Conservation (phyloP, 2,329 filamentous ascomycete genomes). For the Beauveria pseudobassiana region DNA sequence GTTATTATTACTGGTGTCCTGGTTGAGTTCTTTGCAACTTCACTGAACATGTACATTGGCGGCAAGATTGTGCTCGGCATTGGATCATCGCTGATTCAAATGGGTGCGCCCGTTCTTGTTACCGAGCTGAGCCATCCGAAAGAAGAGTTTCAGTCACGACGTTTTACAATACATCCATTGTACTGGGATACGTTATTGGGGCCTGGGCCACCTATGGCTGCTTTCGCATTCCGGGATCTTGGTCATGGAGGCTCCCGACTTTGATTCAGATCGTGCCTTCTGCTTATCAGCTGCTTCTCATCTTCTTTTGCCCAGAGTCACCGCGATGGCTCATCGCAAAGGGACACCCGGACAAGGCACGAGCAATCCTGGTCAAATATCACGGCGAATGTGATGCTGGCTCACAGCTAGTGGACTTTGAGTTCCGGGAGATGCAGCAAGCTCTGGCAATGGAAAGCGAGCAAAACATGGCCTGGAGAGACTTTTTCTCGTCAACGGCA, state of each 20-base stretch:
- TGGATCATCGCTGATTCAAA: constrained; percentile 30
- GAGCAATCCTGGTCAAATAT: constrained; percentile 42
- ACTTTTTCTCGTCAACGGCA: constrained; percentile 30
- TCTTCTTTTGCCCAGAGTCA: constrained; percentile 49
- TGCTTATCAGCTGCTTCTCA: constrained; percentile 32
- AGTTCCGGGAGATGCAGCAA: constrained; percentile 42
- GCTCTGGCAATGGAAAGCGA: constrained; percentile 35
- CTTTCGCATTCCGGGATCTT: constrained; percentile 22
- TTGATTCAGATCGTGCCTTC: constrained; percentile 43
- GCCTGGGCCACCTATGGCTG: constrained; percentile 30
- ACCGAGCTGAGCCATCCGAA: constrained; percentile 35
- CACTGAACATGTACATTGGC: constrained; percentile 30
- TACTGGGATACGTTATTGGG: constrained; percentile 29
- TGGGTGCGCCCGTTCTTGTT: constrained; percentile 35
- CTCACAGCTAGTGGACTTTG: constrained; percentile 37
- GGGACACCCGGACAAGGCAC: constrained; percentile 42
- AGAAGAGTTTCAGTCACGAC: constrained; percentile 31
- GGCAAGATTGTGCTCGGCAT: constrained; percentile 31
- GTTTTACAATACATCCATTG: constrained; percentile 35
- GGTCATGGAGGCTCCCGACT: constrained; percentile 47
- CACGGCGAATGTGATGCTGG: constrained; percentile 40
- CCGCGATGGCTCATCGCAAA: constrained; percentile 51
- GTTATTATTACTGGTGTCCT: constrained; percentile 31
- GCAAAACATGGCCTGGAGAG: constrained; percentile 34
- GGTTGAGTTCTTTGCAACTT: constrained; percentile 28